Evolutionary conservation across 768 basidiomycete species (phyloP).

Genomic region (Hydnum rufescens): DNA sequence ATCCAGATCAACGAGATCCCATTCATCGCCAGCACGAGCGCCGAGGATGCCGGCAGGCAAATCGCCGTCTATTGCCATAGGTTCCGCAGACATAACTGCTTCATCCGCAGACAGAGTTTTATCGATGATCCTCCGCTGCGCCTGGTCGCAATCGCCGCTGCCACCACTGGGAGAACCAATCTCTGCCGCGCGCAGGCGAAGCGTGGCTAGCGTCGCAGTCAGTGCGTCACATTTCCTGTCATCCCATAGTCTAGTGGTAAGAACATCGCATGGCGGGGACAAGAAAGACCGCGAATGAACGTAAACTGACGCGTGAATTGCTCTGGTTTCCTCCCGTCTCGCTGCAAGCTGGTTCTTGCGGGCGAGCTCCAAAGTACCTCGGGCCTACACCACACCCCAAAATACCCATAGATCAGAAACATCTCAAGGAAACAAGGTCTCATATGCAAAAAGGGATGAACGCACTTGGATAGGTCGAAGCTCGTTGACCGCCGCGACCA

Average conservation of each 20-base stretch:
- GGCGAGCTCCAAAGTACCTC: slow-evolving; percentile 63
- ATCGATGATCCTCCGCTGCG: too few species aligned
- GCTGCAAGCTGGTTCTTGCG: slow-evolving; percentile 62
- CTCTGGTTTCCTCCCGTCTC: slow-evolving; percentile 47
- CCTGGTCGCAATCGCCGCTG: too few species aligned
- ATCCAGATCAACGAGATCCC: too few species aligned
- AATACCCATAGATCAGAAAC: background rate
- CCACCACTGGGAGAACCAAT: too few species aligned
- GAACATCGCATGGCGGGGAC: background rate
- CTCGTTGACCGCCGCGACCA: slow-evolving; percentile 82
- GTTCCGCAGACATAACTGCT: too few species aligned
- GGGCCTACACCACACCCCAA: slow-evolving; percentile 33
- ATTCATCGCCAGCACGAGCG: too few species aligned
- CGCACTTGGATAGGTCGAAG: slow-evolving; percentile 67
- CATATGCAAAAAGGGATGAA: background rate
- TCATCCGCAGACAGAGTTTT: too few species aligned
- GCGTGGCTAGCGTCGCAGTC: background rate
- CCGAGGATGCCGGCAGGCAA: too few species aligned
- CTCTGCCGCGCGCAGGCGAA: too few species aligned
- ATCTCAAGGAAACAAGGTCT: background rate
- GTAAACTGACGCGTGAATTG: slow-evolving; percentile 42
- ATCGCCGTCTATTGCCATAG: too few species aligned
- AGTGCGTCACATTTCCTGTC: slow-evolving; percentile 1
- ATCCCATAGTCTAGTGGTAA: too few species aligned
- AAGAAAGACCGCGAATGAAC: background rate